Percentiles rank a stretch among this genome's conserved stretches.
Conservation (phyloP, 768 basidiomycete species). For the Collybia mongolica region DNA sequence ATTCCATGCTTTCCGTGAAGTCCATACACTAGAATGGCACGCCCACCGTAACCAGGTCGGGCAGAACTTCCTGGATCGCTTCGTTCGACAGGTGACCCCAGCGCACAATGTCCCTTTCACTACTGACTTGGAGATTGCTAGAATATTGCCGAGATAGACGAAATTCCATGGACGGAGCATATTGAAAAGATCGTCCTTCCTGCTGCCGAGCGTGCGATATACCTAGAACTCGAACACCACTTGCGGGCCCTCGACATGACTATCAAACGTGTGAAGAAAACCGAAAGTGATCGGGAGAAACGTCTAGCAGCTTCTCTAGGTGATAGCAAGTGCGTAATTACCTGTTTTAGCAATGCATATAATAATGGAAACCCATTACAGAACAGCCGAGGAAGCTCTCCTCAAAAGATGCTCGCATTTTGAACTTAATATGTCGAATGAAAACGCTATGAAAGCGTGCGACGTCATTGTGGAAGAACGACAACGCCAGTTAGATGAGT, state of each 20-base stretch:
- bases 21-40: slow-evolving; percentile 91
- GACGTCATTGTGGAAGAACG: slow-evolving; percentile 88
- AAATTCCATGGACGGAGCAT: slow-evolving; percentile 78
- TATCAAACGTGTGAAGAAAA: slow-evolving; percentile 57
- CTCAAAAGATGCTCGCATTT: slow-evolving; percentile 96
- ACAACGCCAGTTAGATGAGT: slow-evolving; percentile 73
- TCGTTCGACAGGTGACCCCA: slow-evolving; percentile 75
- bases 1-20: slow-evolving; percentile 96
- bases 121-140: slow-evolving; percentile 28
- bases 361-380: slow-evolving; percentile 23
- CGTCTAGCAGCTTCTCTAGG: slow-evolving; percentile 86
- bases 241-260: slow-evolving; percentile 90
- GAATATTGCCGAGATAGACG: slow-evolving; percentile 96
- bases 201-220: slow-evolving; percentile 92
- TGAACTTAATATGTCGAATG: slow-evolving; percentile 70
- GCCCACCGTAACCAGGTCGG: slow-evolving; percentile 81
- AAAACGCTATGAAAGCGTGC: slow-evolving; percentile 88
- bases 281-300: slow-evolving; percentile 84
- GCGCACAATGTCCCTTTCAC: background rate
- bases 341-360: background rate
- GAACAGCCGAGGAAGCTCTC: slow-evolving; percentile 88
- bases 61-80: slow-evolving; percentile 77
- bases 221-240: slow-evolving; percentile 92
- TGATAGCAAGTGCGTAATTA: slow-evolving; percentile 71
- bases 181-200: slow-evolving; percentile 71